Evolutionary conservation across 2,329 filamentous ascomycete genomes (phyloP), one percentile per base, ranked within the genome.

Genomic region (Dothidotthia symphoricarpi): DNA sequence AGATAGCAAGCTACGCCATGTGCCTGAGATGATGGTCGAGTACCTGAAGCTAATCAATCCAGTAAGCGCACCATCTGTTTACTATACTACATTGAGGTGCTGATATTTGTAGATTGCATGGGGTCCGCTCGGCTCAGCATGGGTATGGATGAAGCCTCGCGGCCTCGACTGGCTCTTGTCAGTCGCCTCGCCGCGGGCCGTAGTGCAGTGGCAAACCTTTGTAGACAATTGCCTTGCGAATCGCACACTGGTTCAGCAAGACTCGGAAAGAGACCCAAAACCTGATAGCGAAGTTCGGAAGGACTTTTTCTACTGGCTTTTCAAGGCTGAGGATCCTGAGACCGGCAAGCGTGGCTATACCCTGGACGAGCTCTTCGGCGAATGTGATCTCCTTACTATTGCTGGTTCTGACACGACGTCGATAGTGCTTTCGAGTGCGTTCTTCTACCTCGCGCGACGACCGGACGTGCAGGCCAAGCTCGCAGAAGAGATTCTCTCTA

Each of bases 241-340:
- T 19, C 50, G 50, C 10, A 44, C 48, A 2, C 24, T 28, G 12
- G 31, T 41, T 3, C 36, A 55, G 16, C 22, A 53, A 25, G 45
- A 53, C 11, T 26, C 45, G 19, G 50, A 51, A 16, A 42, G 26
- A 22, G 42, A 39, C 6, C 41, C 41, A 3, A 53, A 55, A 32
- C 36, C 49, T 4, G 49, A 54, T 3, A 25, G 27, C 8, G 47
- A 58, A 39, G 28, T 48, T 6, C 50, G 55, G 7, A 68, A 67
- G 29, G 71, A 72, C 47, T 67, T 72, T 40, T 67, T 69, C 50
- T 55, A 70, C 42, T 61, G 72, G 59, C 57, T 70, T 4, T 57
- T 69, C 39, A 55, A 68, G 32, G 64, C 69, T 34, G 57, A 64
- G 41, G 62, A 75, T 51, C 63, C 66, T 3, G 53, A 69, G 44